Percentiles rank a stretch among this genome's conserved stretches.
Evolutionary conservation across 352 stramenopile species (phyloP).

Genomic region (Phytophthora ramorum): DNA sequence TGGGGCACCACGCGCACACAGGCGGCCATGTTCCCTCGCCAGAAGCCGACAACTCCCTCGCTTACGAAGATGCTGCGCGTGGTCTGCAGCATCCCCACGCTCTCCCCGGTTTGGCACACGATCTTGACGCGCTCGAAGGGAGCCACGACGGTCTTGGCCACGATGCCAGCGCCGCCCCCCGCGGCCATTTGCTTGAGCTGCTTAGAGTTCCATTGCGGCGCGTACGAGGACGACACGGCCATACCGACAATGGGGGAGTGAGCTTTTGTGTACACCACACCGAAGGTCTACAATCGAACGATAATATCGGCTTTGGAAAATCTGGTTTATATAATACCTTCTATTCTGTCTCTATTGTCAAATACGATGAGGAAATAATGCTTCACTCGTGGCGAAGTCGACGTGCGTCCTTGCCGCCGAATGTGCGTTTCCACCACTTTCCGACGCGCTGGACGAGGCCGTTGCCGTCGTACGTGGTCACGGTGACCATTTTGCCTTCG

Average conservation of each 20-base stretch:
- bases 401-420: not conserved
- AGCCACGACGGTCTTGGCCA: slow-evolving; percentile 83
- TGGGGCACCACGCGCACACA: slow-evolving; percentile 84
- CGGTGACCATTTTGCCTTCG: not conserved
- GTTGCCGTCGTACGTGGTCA: slow-evolving; percentile 16
- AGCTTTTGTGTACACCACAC: not conserved
- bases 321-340: too few species aligned
- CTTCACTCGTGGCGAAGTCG: too few species aligned
- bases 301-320: not conserved
- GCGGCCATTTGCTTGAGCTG: slow-evolving; percentile 77
- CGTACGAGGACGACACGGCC: not conserved
- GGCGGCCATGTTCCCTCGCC: slow-evolving; percentile 75
- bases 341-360: too few species aligned
- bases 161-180: slow-evolving; percentile 73
- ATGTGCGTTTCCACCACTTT: slow-evolving; percentile 15
- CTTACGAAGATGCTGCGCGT: slow-evolving; percentile 57
- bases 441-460: slow-evolving; percentile 11
- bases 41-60: slow-evolving; percentile 77
- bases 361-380: too few species aligned
- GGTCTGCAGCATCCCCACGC: slow-evolving; percentile 78
- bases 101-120: slow-evolving; percentile 81
- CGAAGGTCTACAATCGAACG: not conserved
- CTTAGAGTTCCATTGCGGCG: slow-evolving; percentile 48
- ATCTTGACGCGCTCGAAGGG: slow-evolving; percentile 89
- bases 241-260: not conserved